Evolutionary conservation across 495 filamentous ascomycete genomes (phyloP), one percentile per base, ranked within the genome.

Genomic region (Melanomma pulvis-pyrius): DNA sequence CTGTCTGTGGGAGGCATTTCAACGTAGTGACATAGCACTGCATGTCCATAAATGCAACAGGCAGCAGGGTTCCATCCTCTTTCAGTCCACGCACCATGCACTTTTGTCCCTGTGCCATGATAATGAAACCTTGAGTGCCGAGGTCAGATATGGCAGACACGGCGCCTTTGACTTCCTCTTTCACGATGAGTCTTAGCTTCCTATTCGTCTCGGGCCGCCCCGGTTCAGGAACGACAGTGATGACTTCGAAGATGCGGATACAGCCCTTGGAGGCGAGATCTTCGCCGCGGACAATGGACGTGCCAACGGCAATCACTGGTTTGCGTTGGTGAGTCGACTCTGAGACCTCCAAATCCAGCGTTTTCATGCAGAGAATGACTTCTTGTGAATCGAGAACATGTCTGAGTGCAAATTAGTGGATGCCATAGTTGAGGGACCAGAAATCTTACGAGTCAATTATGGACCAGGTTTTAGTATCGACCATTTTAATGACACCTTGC

Each of bases 41-140:
- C 88, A 96, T 92, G 71, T 99, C 94, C 86, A 99, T 90, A 71
- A 99, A 99, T 0, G 94, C 94, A 24, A 98, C 93, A 0, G 94
- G 94, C 1, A 98, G 82, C 48, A 98, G 82, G 3, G 87, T 90
- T 1, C 91, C 90, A 70, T 99, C 94, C 77, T 98, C 94, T 72
- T 97, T 97, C 0, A 99, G 81, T 39, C 94, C 94, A 53, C 94
- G 82, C 1, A 99, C 92, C 90, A 98, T 94, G 74, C 91, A 90
- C 73, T 99, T 99, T 71, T 97, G 94, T 1, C 94, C 94, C 73
- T 99, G 96, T 0, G 92, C 92, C 15, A 90, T 88, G 41, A 96
- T 86, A 78, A 98, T 82, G 62, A 97, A 90, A 0, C 93, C 93
- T 72, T 97, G 92, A 0, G 88, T 92, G n/a, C 94, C 94, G 34